phyloP scores from a whole-genome alignment of 768 basidiomycete genomes.

The Lactarius pseudohatsudake region DNA sequence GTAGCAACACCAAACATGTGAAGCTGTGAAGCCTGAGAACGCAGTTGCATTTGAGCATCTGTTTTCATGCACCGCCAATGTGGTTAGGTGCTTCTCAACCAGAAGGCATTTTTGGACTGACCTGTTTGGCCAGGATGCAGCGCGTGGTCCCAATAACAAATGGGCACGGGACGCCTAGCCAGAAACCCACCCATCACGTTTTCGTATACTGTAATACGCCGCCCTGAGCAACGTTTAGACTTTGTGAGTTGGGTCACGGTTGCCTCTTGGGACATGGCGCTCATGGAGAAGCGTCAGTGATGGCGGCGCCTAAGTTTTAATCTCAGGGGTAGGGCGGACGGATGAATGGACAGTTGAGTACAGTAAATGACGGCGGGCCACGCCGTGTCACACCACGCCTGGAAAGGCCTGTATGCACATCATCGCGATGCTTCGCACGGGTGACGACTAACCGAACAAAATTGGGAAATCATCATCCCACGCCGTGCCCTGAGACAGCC shows the following conservation, averaged over 20 bases:
- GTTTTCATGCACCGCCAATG: neutral
- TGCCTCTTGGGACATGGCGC: neutral
- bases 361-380: neutral
- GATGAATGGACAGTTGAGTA: no score
- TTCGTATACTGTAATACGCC: neutral
- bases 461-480: neutral
- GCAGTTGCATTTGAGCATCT: neutral
- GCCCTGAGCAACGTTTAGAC: constrained; percentile 1
- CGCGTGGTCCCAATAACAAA: neutral
- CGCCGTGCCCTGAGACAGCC: neutral
- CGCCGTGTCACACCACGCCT: neutral
- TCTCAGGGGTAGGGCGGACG: neutral
- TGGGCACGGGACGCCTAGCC: neutral
- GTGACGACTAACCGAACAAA: neutral
- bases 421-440: neutral
- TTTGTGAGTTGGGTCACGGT: neutral
- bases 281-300: neutral
- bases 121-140: no score
- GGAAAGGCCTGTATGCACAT: neutral
- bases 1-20: neutral
- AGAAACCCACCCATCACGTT: neutral
- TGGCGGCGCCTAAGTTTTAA: neutral
- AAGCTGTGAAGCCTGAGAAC: neutral
- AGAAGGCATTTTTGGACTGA: neutral
- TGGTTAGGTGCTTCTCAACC: no score